Percentiles rank a stretch among this genome's conserved stretches.
These are phyloP conservation scores for Paraconiothyrium sp. DNA, from an alignment of 2,329 filamentous ascomycete species.

Conservation along the genomic window DNA sequence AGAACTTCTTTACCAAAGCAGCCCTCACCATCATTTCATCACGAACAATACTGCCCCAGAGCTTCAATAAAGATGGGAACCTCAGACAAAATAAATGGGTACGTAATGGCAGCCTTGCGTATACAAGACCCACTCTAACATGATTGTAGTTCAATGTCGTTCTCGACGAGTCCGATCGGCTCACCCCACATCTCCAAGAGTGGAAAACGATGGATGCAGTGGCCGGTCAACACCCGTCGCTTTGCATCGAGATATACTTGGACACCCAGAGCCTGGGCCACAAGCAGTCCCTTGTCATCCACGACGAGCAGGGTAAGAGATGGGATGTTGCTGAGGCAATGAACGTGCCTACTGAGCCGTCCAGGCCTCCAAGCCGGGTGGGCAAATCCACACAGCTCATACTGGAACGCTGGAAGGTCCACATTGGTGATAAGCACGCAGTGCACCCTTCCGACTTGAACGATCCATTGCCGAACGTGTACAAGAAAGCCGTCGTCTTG, in stretches of 20 bases:
- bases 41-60: slow-evolving; percentile 73
- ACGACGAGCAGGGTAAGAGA: slow-evolving; percentile 88
- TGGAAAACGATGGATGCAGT: slow-evolving; percentile 85
- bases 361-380: slow-evolving; percentile 58
- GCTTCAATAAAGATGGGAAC: slow-evolving; percentile 65
- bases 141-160: slow-evolving; percentile 85
- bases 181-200: slow-evolving; percentile 78
- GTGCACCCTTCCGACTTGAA: slow-evolving; percentile 66
- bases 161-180: slow-evolving; percentile 89
- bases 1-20: slow-evolving; percentile 94
- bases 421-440: slow-evolving; percentile 71
- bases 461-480: slow-evolving; percentile 80
- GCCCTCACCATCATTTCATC: slow-evolving; percentile 85
- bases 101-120: slow-evolving; percentile 50
- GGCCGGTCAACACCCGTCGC: slow-evolving; percentile 78
- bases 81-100: slow-evolving; percentile 89
- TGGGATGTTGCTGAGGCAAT: slow-evolving; percentile 92
- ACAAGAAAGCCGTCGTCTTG: slow-evolving; percentile 96
- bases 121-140: slow-evolving; percentile 5
- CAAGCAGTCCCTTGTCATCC: slow-evolving; percentile 85
- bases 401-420: slow-evolving; percentile 89
- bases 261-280: slow-evolving; percentile 81
- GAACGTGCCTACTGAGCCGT: slow-evolving; percentile 65
- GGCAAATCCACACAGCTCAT: slow-evolving; percentile 73
- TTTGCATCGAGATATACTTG: slow-evolving; percentile 91